Base-by-base conservation (phyloP, 78 protist genomes). In the Bodo saltans region DNA sequence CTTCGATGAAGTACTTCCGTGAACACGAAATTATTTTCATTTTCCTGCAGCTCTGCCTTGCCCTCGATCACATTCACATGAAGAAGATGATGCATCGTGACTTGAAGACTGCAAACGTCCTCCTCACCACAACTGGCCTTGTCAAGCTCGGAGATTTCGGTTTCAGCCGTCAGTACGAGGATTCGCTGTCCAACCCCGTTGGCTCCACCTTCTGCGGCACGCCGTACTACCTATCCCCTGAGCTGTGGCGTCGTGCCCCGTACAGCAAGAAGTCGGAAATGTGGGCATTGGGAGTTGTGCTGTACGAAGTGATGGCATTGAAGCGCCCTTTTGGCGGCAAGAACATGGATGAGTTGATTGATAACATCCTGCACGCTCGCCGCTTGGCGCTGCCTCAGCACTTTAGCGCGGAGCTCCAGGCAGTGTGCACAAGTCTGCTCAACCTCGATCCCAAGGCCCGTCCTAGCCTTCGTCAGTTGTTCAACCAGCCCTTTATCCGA, bases 81-180 rank as follows among this genome's bases (percentile, higher is more conserved):
- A 30, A 85, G 25, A 72, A 84, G 33, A 84, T 90, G 27, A 38
- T 90, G 40, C 93, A 90, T 60, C 71, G 93, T 23, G 93, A 91
- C 53, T 70, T 91, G 26, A 91, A 91, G 79, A 78, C 86, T 26
- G 81, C 52, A 42, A 91, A 91, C 76, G 67, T 91, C 70, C 88
- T 91, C 32, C 67, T 91, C 47, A 81, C 78, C 30, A 38, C 30
- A n/a, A 70, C 53, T 12, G 74, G 69, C 33, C 1, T 52, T 33
- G 85, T 91, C 33, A 79, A 81, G 41, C 60, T 91, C 42, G 93
- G 93, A 34, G 93, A 91, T 78, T 88, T 91, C 33, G 93, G 93
- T 27, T 80, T 88, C 68, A 42, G 85, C 1, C 39, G 84, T 30
- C 67, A 83, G 34, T 82, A 86, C 78, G 0, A 12, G 39, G 37